Conservation (phyloP, 371 early-diverging fungal genomes). For the Chytridiales sp. region DNA sequence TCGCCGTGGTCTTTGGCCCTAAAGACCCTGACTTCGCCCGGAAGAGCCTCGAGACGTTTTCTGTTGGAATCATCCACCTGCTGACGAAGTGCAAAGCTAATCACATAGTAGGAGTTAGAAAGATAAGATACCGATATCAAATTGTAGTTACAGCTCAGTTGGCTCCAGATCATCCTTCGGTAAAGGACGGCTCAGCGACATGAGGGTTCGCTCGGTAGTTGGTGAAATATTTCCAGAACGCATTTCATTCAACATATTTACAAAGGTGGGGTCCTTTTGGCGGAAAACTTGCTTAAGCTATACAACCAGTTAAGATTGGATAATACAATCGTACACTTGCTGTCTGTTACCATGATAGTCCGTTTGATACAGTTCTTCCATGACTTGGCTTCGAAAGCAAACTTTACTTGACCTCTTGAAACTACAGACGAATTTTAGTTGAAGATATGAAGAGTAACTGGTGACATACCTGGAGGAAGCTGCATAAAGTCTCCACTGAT, state of each 20-base stretch:
- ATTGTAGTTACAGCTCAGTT: conserved; percentile 70
- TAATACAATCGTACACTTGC: conserved; percentile 42
- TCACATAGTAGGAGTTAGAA: no score
- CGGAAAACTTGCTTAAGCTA: conserved; percentile 56
- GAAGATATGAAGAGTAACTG: conserved; percentile 28
- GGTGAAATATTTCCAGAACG: conserved; percentile 36
- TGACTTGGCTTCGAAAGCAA: conserved; percentile 72
- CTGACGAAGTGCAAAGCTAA: conserved; percentile 53
- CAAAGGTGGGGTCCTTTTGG: conserved; percentile 44
- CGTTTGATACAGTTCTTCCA: conserved; percentile 61
- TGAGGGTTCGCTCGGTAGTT: conserved; percentile 48
- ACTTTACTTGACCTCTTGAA: conserved; percentile 31
- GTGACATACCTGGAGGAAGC: conserved; percentile 73
- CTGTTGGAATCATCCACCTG: conserved; percentile 75
- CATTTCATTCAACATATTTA: conserved; percentile 48
- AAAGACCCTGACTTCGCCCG: conserved; percentile 9
- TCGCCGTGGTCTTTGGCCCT: conserved; percentile 17
- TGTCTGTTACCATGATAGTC: conserved; percentile 51
- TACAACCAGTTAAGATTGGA: conserved; percentile 59
- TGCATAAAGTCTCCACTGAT: conserved; percentile 91
- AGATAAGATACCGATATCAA: neutral
- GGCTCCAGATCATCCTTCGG: conserved; percentile 66
- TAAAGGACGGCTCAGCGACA: conserved; percentile 40
- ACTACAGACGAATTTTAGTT: no score
- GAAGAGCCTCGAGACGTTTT: conserved; percentile 51